Conservation (phyloP, 345 rosid species). For the Carallia pectinifolia region DNA sequence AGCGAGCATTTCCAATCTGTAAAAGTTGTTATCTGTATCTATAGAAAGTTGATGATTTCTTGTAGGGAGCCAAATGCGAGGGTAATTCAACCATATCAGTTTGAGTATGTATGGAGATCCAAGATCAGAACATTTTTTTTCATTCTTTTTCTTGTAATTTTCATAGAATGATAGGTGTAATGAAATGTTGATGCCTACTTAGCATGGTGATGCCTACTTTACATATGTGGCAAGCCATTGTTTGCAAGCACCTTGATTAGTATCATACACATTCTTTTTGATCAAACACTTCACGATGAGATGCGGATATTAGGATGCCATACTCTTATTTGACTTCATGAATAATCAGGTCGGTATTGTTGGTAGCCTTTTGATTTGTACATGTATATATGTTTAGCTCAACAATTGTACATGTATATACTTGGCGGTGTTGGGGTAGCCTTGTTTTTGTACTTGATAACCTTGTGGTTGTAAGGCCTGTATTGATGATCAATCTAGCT, state of each 20-base stretch:
- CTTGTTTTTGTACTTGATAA: too few species aligned
- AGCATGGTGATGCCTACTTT: too few species aligned
- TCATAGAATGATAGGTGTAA: background rate
- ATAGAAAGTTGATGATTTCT: slow-evolving; percentile 28
- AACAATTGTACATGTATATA: background rate
- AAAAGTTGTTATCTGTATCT: slow-evolving; percentile 23
- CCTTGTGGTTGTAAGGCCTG: too few species aligned
- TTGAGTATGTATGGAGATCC: background rate
- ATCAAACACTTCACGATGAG: slow-evolving; percentile 57
- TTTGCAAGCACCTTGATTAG: slow-evolving; percentile 73
- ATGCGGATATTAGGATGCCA: slow-evolving; percentile 60
- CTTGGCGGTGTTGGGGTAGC: too few species aligned
- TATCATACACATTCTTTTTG: slow-evolving; percentile 60
- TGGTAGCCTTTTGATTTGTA: slow-evolving; percentile 16
- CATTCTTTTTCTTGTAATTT: background rate
- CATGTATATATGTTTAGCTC: slow-evolving; percentile 4
- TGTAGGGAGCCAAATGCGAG: slow-evolving; percentile 33
- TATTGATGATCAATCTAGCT: too few species aligned
- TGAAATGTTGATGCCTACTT: too few species aligned
- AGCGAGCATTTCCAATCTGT: slow-evolving; percentile 29
- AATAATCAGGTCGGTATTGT: slow-evolving; percentile 56
- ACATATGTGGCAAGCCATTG: slow-evolving; percentile 52
- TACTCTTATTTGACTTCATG: slow-evolving; percentile 61
- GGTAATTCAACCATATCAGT: background rate
- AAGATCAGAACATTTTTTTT: background rate